Evolutionary conservation across 148 eudicot genomes (phyloP), one percentile per base, ranked within the genome.

Genomic region (Rhododendron ferrugineum): DNA sequence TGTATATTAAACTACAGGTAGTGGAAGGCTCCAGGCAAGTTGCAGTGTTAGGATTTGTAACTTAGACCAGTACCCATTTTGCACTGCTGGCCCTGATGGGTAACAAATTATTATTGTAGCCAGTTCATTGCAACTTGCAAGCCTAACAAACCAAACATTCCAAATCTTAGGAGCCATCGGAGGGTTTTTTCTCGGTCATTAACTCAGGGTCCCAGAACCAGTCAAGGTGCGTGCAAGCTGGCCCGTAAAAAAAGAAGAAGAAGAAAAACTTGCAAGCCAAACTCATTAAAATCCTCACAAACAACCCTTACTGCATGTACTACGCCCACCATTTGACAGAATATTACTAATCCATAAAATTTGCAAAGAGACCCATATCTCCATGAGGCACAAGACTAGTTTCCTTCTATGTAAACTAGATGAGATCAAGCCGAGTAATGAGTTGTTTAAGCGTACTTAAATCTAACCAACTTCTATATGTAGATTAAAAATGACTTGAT

Each of bases 41-140:
- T 14, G 40, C 60, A 79, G 49, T 46, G 42, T 9, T 28, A 15
- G 54, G 36, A 6, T 49, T 50, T 49, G 22, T 30, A 13, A 11
- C 58, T 4, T 14, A 78, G 58, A 16, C 11, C 81, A 78, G 11
- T 46, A 9, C 49, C 52, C 37, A 30, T n/a, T 49, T 50, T 79
- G 23, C 64, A n/a, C 62, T 15, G 82, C 54, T 78, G 49, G 80
- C 80, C 32, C 46, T 78, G 80, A 23, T 78, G 80, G 54, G 54
- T 50, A 14, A 13, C 58, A 50, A 30, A 79, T 50, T 79, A 30
- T 79, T 77, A 6, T 77, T 0, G 23, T 18, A 40, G 44, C 23
- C 47, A 37, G 42, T 37, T 37, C 42, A 37, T 20, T 18, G 23
- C 23, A 70, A 14, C 30, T 26, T 20, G 20, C 23, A 32, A 36